Evolutionary conservation across 208 protist species (phyloP), one percentile per base, ranked within the genome.

Genomic region (Porcisia hertigi): DNA sequence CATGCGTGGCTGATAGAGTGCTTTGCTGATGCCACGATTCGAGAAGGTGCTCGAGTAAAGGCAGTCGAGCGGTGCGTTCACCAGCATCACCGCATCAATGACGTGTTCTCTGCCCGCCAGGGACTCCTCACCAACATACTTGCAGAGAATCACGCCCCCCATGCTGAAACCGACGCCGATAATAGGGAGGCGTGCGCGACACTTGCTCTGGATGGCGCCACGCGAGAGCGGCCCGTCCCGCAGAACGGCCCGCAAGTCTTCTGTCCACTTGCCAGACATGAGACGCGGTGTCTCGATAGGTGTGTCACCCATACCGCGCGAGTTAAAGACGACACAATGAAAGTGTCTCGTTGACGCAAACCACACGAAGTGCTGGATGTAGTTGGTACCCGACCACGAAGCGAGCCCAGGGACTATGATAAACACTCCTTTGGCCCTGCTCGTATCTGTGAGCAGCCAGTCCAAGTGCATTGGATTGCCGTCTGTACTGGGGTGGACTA

Each of bases 401-500:
- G 88, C 78, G n/a, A 93, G 83, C 16, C 91, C 91, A 36, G 91
- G 91, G 45, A 95, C 63, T 41, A 95, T 87, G 39, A 95, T 69
- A 39, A 93, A 75, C 23, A 92, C 78, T 6, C 87, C 87, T 30
- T 84, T 86, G 12, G 79, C 77, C 9, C 57, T 34, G 36, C 39
- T 4, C 23, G 39, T n/a, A 67, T 65, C 66, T 9, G 73, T 76
- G n/a, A 80, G 65, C 30, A 81, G 53, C 90, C 90, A 94, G 80
- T 95, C 91, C 14, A 95, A 65, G 69, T 72, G 89, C 71, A 95
- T 93, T 43, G 88, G 84, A 75, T 92, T 92, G 23, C 86, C 87
- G 74, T 95, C 91, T 0, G 71, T 79, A 59, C 87, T 79, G n/a
- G 85, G 76, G 52, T 83, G 74, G 2, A 70, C n/a, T 12, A 86